Percentiles rank a stretch among this genome's conserved stretches.
Conservation (phyloP, 306 rosid species). For the Senna siamea region DNA sequence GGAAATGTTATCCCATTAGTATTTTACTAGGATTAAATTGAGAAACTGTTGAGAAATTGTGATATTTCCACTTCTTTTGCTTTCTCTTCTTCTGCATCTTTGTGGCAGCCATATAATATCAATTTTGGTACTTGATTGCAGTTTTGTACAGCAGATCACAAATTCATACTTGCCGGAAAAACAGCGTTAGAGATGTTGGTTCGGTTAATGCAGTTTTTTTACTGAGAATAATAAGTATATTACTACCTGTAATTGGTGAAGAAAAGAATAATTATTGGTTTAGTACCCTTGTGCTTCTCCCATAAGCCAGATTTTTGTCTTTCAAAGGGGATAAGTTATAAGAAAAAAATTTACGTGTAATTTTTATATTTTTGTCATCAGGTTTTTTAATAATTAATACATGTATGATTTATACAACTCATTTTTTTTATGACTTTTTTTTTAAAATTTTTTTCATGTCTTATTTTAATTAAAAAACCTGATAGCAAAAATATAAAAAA, state of each 20-base stretch:
- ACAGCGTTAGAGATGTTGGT: slow-evolving; percentile 41
- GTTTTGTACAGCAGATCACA: slow-evolving; percentile 65
- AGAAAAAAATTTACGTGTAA: too few relatives aligned
- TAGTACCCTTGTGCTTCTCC: slow-evolving; percentile 38
- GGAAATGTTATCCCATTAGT: too few relatives aligned
- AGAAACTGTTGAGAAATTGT: not conserved
- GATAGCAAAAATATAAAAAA: too few relatives aligned
- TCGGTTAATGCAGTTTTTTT: slow-evolving; percentile 36
- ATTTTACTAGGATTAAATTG: not conserved
- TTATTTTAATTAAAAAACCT: too few relatives aligned
- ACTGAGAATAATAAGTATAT: slow-evolving; percentile 28
- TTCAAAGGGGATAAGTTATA: too few relatives aligned
- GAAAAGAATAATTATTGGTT: slow-evolving; percentile 11
- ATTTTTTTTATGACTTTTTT: too few relatives aligned
- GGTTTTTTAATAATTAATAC: too few relatives aligned
- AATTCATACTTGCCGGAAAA: slow-evolving; percentile 58
- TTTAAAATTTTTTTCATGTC: too few relatives aligned
- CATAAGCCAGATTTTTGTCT: slow-evolving; percentile 33
- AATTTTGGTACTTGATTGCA: slow-evolving; percentile 49
- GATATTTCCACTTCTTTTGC: not conserved
- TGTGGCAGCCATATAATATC: slow-evolving; percentile 7
- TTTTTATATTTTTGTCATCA: too few relatives aligned
- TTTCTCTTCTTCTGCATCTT: not conserved
- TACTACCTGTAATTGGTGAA: slow-evolving; percentile 28
- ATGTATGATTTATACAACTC: too few relatives aligned